Base-by-base conservation (phyloP, 768 basidiomycete genomes). In the Macrocybe gigantea region DNA sequence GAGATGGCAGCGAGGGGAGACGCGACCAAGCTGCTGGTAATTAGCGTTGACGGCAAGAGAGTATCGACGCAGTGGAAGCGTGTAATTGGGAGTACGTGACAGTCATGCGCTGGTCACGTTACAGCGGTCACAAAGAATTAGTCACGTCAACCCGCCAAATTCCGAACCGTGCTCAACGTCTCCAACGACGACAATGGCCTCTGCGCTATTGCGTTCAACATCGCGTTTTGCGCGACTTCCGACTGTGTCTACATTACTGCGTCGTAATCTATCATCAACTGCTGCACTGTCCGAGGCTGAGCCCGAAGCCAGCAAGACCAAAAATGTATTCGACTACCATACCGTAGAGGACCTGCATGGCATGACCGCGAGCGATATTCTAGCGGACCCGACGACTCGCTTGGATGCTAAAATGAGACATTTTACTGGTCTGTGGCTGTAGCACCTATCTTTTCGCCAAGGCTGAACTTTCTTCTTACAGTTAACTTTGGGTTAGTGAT, bases 401-500 rank as follows among this genome's bases (percentile, higher is more conserved):
- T 80, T 79, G 43, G 93, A 93, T 54, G 70, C 85, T 10, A 85
- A 85, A 61, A 78, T 96, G 76, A 77, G 90, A 63, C 95, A 97
- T 71, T 97, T 95, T 61, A 97, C 93, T 47, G 92, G 88, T 92
- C 59, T 52, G 77, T 41, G 10, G 32, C 29, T 71, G 22, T 22
- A 22, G 4, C 22, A 22, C 22, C 36, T 36, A 36, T 41, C 35
- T 41, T 47, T 11, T 6, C 15, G 12, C 43, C 44, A 5, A 11
- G 52, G 12, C 22, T 45, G 29, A 36, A 47, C 44, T 59, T 58
- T 35, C 41, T 15, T 40, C 30, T 32, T 53, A 22, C 56, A 93
- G 93, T 97, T 57, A 97, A 97, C 75, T 96, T 96, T 64, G 94
- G 90, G 86, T 72, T 80, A 75, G 83, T 80, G 33, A 45, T 38